A percentile compares a stretch with the other conserved stretches of the same genome.
Conservation (phyloP, 345 rosid genomes). For the Populus ilicifolia region DNA sequence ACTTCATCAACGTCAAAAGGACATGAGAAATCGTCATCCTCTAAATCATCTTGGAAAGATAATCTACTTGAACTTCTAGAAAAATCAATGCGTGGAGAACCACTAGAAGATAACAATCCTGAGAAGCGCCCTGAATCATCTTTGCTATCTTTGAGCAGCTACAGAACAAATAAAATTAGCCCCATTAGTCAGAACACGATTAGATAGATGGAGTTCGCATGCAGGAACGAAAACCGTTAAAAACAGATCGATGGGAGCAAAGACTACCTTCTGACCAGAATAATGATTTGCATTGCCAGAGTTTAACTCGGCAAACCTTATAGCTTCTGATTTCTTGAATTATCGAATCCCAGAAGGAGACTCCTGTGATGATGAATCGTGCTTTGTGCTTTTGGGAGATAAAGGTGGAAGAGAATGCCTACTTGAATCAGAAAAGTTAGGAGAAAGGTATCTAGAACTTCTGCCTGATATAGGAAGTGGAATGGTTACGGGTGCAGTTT, state of each 20-base stretch:
- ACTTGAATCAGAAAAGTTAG: constrained; percentile 77
- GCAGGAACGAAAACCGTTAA: not conserved
- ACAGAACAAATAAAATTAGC: constrained; percentile 22
- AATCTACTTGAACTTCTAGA: constrained; percentile 84
- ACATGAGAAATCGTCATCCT: constrained; percentile 79
- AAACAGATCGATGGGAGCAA: not conserved
- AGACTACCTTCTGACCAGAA: constrained; percentile 60
- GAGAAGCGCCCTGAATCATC: constrained; percentile 88
- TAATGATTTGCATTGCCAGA: constrained; percentile 49
- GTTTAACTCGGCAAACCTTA: constrained; percentile 63
- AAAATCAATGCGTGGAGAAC: constrained; percentile 71
- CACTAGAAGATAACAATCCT: constrained; percentile 78
- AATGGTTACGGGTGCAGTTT: constrained; percentile 78
- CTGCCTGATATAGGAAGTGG: constrained; percentile 50
- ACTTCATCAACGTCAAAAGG: constrained; percentile 89
- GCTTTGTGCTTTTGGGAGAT: constrained; percentile 70
- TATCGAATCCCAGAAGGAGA: constrained; percentile 64
- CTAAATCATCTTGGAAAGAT: constrained; percentile 74
- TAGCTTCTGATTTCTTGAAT: constrained; percentile 47
- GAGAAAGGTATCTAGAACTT: constrained; percentile 52
- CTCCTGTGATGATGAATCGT: constrained; percentile 73
- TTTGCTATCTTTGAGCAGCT: constrained; percentile 61
- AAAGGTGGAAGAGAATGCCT: constrained; percentile 76
- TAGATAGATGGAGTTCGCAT: not conserved
- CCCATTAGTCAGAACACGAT: not conserved